These are phyloP conservation scores for Neonectria faginata DNA, from an alignment of 2,329 filamentous ascomycete species.

Conservation along the genomic window DNA sequence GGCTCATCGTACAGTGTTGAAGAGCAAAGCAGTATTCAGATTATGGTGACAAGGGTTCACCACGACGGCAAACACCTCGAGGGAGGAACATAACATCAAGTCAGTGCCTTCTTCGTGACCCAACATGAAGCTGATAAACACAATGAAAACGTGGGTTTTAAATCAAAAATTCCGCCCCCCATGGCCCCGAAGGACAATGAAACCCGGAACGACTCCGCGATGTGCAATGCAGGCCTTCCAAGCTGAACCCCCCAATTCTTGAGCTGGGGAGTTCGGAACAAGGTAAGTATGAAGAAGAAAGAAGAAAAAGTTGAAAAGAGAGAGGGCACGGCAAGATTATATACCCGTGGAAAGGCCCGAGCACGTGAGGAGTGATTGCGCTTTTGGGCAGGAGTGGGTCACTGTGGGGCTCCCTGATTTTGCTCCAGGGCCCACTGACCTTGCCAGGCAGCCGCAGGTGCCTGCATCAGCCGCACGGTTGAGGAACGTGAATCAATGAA, in stretches of 20 bases:
- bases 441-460: not conserved
- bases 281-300: constrained; percentile 67
- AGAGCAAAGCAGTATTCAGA: too few species aligned
- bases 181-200: constrained; percentile 68
- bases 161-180: constrained; percentile 66
- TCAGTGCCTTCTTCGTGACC: constrained; percentile 54
- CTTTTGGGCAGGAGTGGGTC: not conserved
- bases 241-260: constrained; percentile 58
- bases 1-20: too few species aligned
- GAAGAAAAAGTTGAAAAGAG: constrained; percentile 44
- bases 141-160: constrained; percentile 56
- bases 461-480: not conserved
- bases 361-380: constrained; percentile 16
- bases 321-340: constrained; percentile 39
- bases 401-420: not conserved
- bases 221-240: constrained; percentile 67
- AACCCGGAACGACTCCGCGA: constrained; percentile 61
- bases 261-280: constrained; percentile 59
- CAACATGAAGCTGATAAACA: constrained; percentile 51
- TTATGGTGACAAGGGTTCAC: too few species aligned
- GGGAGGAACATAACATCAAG: too few species aligned
- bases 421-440: not conserved
- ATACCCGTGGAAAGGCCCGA: constrained; percentile 28
- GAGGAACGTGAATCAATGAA: too few species aligned
- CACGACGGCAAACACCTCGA: too few species aligned